A percentile compares a stretch with the other conserved stretches of the same genome.
These are phyloP conservation scores for Solanum rostratum DNA, from an alignment of 257 asterid species.

Conservation along the genomic window DNA sequence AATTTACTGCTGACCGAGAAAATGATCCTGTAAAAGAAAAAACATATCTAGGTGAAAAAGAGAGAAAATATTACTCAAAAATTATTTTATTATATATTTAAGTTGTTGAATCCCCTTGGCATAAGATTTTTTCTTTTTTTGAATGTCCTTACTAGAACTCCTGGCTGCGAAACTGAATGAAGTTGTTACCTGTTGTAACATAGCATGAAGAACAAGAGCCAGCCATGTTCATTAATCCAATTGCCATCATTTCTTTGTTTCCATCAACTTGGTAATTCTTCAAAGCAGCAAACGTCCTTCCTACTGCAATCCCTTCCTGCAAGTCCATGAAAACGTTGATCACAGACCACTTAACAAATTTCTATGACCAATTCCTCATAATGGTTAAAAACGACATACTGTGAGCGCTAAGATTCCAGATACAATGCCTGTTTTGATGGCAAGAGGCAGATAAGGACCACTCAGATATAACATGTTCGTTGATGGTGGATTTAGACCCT, in stretches of 20 bases:
- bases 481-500: slow-evolving; percentile 88
- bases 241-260: slow-evolving; percentile 97
- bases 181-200: slow-evolving; percentile 65
- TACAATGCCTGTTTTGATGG: slow-evolving; percentile 73
- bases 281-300: slow-evolving; percentile 80
- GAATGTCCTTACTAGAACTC: not conserved
- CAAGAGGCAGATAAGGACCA: slow-evolving; percentile 58
- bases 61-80: not conserved
- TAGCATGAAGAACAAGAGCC: slow-evolving; percentile 94
- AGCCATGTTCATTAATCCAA: slow-evolving; percentile 97
- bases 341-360: not conserved
- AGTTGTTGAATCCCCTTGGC: not conserved
- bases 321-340: not conserved
- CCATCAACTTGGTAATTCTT: slow-evolving; percentile 94
- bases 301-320: slow-evolving; percentile 96
- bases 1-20: slow-evolving; percentile 91
- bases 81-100: too few relatives aligned
- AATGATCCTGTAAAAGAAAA: slow-evolving; percentile 56
- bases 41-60: not conserved
- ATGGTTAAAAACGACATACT: slow-evolving; percentile 24
- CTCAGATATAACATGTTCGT: slow-evolving; percentile 55
- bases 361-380: not conserved
- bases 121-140: not conserved
- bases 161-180: not conserved
- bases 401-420: slow-evolving; percentile 87